phyloP scores from a whole-genome alignment of 1,139 yeast genomes.

The Scheffersomyces parashehatae region DNA sequence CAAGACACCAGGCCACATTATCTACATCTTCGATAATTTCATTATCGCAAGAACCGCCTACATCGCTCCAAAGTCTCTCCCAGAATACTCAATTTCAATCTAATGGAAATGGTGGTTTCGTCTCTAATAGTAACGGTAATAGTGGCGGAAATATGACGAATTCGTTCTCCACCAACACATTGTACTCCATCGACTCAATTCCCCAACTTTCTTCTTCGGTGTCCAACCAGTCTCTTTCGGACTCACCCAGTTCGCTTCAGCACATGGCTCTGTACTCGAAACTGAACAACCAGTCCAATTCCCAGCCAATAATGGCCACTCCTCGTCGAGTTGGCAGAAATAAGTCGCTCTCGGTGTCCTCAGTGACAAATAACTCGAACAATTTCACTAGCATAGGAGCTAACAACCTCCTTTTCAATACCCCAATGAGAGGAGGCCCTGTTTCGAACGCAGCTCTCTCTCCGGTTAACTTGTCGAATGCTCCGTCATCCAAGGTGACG shows the following conservation, averaged over 20 bases:
- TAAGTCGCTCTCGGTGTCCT: slow-evolving; percentile 33
- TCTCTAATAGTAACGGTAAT: slow-evolving; percentile 6
- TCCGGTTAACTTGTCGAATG: slow-evolving; percentile 24
- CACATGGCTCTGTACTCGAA: slow-evolving; percentile 1
- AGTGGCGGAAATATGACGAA: slow-evolving; percentile 9
- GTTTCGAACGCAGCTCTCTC: slow-evolving; percentile 15
- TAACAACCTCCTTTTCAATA: slow-evolving; percentile 23
- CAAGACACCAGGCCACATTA: slow-evolving; percentile 17
- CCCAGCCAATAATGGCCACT: slow-evolving; percentile 20
- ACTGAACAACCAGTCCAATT: slow-evolving; percentile 4
- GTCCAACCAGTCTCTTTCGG: slow-evolving; percentile 38
- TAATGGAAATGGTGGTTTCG: no score
- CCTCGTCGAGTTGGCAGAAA: slow-evolving; percentile 32
- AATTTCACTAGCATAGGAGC: slow-evolving; percentile 1
- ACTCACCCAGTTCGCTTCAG: slow-evolving; percentile 28
- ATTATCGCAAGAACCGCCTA: slow-evolving; percentile 19
- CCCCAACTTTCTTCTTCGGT: slow-evolving; percentile 39
- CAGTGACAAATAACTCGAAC: slow-evolving; percentile 10
- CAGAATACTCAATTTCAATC: no score
- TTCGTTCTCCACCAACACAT: slow-evolving; percentile 39
- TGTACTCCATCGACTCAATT: slow-evolving; percentile 45
- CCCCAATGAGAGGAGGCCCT: slow-evolving; percentile 27
- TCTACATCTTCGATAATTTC: slow-evolving; percentile 22
- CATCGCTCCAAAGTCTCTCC: background rate
- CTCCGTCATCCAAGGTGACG: slow-evolving; percentile 24